Conservation (phyloP, 2,329 filamentous ascomycete species). For the Geosmithia flava region DNA sequence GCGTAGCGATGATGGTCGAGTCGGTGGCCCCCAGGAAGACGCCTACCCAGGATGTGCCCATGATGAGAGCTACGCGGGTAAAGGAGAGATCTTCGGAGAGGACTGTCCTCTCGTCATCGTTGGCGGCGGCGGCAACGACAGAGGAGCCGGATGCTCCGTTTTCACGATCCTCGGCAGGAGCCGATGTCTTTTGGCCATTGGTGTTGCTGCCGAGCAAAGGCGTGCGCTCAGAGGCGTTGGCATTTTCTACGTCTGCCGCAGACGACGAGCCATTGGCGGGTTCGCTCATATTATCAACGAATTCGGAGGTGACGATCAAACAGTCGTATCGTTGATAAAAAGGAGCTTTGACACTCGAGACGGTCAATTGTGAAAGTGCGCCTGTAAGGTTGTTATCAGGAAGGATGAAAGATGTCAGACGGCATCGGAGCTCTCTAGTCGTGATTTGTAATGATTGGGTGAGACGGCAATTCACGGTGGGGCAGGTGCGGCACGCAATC, state of each 20-base stretch:
- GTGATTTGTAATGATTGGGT: not conserved
- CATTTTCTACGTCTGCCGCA: constrained; percentile 1
- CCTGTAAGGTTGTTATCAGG: not conserved
- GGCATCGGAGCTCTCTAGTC: too few species aligned
- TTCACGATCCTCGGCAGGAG: not conserved
- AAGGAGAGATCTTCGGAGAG: constrained; percentile 35
- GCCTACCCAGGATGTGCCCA: constrained; percentile 44
- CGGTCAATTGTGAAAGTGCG: too few species aligned
- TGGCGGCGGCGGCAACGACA: not conserved
- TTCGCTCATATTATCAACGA: not conserved
- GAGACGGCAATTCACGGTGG: too few species aligned
- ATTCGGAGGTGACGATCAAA: too few species aligned
- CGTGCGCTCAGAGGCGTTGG: not conserved
- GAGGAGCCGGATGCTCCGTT: not conserved
- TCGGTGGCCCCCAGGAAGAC: constrained; percentile 58
- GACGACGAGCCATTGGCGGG: not conserved
- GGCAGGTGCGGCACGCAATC: not conserved
- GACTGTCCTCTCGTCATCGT: constrained; percentile 31
- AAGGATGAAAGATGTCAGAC: not conserved
- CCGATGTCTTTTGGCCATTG: not conserved
- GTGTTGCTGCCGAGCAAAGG: not conserved
- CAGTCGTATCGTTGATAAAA: not conserved
- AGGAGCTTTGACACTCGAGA: not conserved
- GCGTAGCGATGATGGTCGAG: constrained; percentile 73
- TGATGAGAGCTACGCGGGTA: constrained; percentile 36